Conservation (phyloP, 192 early-diverging fungal genomes). For the Physocladia obscura region DNA sequence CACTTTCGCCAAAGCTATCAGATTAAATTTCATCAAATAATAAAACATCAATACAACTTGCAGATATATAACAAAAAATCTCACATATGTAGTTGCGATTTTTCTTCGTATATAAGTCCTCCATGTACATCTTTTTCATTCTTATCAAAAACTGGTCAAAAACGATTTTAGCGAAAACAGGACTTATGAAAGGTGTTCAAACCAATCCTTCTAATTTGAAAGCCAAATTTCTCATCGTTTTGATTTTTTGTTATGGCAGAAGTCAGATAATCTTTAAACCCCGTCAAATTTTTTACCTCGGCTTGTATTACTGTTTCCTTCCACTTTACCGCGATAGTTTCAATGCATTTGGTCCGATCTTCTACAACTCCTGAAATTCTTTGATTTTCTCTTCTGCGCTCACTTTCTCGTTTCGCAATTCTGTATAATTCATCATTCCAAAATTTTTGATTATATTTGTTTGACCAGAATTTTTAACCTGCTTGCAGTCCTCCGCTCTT, state of each 20-base stretch:
- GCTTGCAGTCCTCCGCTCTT: constrained; percentile 44
- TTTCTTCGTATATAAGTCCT: constrained; percentile 17
- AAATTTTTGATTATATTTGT: no score
- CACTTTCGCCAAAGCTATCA: constrained; percentile 33
- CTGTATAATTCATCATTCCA: no score
- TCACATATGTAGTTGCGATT: not conserved
- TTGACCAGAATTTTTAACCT: no score
- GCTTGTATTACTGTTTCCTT: constrained; percentile 17
- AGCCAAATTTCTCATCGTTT: not conserved
- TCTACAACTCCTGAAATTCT: constrained; percentile 27
- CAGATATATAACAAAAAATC: not conserved
- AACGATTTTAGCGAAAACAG: constrained; percentile 1
- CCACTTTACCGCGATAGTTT: constrained; percentile 32
- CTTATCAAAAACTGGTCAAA: no score
- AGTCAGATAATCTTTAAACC: not conserved
- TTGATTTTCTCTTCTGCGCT: constrained; percentile 42
- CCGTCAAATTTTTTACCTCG: not conserved
- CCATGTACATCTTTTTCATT: no score
- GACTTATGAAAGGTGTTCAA: not conserved
- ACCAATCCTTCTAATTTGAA: not conserved
- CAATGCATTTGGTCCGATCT: constrained; percentile 33
- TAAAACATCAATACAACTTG: not conserved
- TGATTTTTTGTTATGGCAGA: not conserved
- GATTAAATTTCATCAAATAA: not conserved
- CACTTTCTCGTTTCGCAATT: constrained; percentile 47